phyloP scores from a whole-genome alignment of 1,284 basidiomycete species.

The Boletus hoseneyae region DNA sequence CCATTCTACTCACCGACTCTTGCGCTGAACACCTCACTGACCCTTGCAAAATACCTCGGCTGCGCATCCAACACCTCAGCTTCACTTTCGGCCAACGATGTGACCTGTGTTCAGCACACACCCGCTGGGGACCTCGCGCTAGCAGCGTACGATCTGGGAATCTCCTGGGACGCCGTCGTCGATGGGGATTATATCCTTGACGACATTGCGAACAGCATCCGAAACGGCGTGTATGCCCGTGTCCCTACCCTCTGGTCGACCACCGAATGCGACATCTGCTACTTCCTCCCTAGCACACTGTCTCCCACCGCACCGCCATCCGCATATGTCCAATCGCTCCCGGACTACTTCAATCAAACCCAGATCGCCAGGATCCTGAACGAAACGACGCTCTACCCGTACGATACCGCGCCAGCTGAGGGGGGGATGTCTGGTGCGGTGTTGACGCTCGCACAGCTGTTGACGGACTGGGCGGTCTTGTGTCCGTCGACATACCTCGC shows the following conservation, averaged over 20 bases:
- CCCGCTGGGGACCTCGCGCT: not conserved
- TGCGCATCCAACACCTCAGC: slow-evolving; percentile 10
- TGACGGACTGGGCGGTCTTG: not conserved
- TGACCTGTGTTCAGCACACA: not conserved
- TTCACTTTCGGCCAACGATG: not conserved
- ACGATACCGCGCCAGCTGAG: not conserved
- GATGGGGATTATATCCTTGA: slow-evolving; percentile 10
- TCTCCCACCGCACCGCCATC: slow-evolving; percentile 2
- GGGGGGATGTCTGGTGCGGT: slow-evolving; percentile 6
- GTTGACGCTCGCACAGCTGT: not conserved
- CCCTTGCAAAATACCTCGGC: slow-evolving; percentile 8
- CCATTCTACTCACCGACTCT: slow-evolving; percentile 10
- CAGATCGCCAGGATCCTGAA: slow-evolving; percentile 4
- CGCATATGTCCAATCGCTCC: not conserved
- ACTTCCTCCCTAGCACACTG: slow-evolving; percentile 7
- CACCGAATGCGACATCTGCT: slow-evolving; percentile 9
- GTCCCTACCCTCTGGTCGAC: slow-evolving; percentile 11
- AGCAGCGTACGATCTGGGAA: not conserved
- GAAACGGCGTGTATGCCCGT: not conserved
- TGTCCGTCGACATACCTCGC: slow-evolving; percentile 10
- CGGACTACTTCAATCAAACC: not conserved
- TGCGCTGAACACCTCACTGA: slow-evolving; percentile 2
- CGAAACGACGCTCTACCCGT: slow-evolving; percentile 9
- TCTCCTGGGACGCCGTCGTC: slow-evolving; percentile 2
- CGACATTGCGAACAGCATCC: slow-evolving; percentile 10